Base-by-base conservation (phyloP, 306 rosid species). In the Cyamopsis tetragonoloba region DNA sequence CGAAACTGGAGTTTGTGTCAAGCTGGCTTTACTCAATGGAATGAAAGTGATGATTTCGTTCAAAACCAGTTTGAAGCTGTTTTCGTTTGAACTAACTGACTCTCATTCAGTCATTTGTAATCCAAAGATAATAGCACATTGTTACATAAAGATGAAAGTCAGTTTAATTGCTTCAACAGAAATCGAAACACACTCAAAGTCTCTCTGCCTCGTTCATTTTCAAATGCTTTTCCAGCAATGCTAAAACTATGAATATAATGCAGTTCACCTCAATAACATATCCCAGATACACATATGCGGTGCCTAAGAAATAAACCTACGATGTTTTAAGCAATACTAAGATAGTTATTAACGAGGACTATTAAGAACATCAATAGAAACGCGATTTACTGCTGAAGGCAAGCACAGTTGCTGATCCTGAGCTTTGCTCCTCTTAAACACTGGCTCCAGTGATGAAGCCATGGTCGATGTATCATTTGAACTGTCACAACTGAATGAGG, bases 361-460 rank as follows among this genome's bases (percentile, higher is more conserved):
- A 28, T 75, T 76, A 30, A 75, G 77, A 71, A 73, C 77, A 73
- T 83, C 82, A 47, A 76, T 30, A 58, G 84, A 72, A 44, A 87
- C 62, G 58, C 80, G 72, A 71, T 77, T 82, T 3, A 85, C 7
- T 7, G 80, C 7, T 7, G 80, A 73, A 34, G 82, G 85, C 82
- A 84, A 59, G 11, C 81, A 81, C 84, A 82, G 82, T 66, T 68
- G 88, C 78, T 86, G 92, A n/a, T 84, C 87, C 78, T 77, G 86
- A 55, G 61, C 70, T 70, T 78, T 79, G 68, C 83, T 80, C 81
- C 85, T 79, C 72, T 86, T 86, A 13, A 79, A 72, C 46, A 65
- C 73, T 43, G 89, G 83, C 71, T 82, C 91, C 6, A 57, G 42
- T 24, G 73, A 32, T 15, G 89, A 74, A 20, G 76, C 74, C 62